phyloP scores from a whole-genome alignment of 345 rosid species.

The Nasturtium officinale region DNA sequence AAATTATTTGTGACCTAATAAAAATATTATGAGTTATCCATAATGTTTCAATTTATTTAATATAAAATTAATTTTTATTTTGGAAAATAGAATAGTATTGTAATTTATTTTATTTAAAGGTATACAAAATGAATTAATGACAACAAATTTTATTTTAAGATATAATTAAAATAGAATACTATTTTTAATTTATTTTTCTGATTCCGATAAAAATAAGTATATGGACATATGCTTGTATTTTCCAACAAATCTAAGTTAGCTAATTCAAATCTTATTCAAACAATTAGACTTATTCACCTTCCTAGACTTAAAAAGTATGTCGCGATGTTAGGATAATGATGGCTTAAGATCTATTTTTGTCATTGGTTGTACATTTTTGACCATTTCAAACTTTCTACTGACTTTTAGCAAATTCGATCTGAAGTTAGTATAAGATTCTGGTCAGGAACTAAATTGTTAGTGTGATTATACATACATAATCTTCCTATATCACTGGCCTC shows the following conservation, averaged over 20 bases:
- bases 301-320: not conserved
- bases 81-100: too few relatives aligned
- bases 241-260: constrained; percentile 23
- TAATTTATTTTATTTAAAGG: too few relatives aligned
- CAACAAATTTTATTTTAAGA: too few relatives aligned
- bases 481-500: constrained; percentile 10
- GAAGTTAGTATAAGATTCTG: not conserved
- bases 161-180: too few relatives aligned
- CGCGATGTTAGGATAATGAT: constrained; percentile 22
- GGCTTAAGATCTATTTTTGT: constrained; percentile 3
- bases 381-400: constrained; percentile 13
- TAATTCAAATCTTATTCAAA: constrained; percentile 29
- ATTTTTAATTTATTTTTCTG: too few relatives aligned
- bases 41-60: too few relatives aligned
- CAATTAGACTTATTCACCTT: constrained; percentile 17
- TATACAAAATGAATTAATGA: too few relatives aligned
- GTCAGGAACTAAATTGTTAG: constrained; percentile 6
- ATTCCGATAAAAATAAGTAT: too few relatives aligned
- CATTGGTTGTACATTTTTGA: constrained; percentile 13
- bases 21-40: too few relatives aligned
- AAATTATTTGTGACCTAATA: too few relatives aligned
- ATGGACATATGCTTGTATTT: not conserved
- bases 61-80: too few relatives aligned
- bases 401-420: not conserved
- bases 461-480: not conserved